phyloP scores from a whole-genome alignment of 805 yeast species.

The Spathaspora hagerdaliae region DNA sequence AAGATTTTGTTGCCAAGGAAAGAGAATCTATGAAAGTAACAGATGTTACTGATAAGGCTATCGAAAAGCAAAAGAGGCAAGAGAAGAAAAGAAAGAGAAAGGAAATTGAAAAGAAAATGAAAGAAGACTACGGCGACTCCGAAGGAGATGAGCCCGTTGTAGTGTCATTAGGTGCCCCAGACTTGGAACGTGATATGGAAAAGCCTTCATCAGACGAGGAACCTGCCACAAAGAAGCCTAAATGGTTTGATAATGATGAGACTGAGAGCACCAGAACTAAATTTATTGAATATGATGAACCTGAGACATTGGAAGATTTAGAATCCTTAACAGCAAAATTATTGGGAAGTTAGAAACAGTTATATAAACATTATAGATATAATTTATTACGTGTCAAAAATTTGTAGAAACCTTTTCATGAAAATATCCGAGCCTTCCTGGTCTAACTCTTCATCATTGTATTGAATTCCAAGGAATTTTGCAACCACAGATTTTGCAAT shows the following conservation, averaged over 20 bases:
- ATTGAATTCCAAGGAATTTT: conserved; percentile 3
- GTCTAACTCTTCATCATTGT: not conserved
- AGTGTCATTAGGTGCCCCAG: conserved; percentile 25
- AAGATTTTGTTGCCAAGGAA: conserved; percentile 64
- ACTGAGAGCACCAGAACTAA: conserved; percentile 15
- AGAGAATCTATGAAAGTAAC: conserved; percentile 61
- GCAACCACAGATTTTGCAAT: conserved; percentile 4
- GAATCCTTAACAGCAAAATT: conserved; percentile 75
- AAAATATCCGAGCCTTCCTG: not conserved
- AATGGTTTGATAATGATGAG: conserved; percentile 45
- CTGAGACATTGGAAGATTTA: conserved; percentile 87
- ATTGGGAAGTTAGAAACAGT: conserved; percentile 15
- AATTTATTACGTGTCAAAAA: not conserved
- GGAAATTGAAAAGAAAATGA: conserved; percentile 62
- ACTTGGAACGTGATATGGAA: conserved; percentile 47
- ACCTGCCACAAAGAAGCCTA: conserved; percentile 40
- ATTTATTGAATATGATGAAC: conserved; percentile 76
- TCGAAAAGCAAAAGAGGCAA: conserved; percentile 71
- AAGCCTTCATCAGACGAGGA: conserved; percentile 24
- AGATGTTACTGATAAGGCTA: conserved; percentile 73
- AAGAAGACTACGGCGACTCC: conserved; percentile 38
- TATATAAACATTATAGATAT: not conserved
- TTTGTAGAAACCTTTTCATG: not conserved
- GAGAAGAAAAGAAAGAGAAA: conserved; percentile 88
- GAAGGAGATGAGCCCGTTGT: conserved; percentile 25